phyloP scores from a whole-genome alignment of 352 stramenopile species.

The Aphanomyces euteiches region DNA sequence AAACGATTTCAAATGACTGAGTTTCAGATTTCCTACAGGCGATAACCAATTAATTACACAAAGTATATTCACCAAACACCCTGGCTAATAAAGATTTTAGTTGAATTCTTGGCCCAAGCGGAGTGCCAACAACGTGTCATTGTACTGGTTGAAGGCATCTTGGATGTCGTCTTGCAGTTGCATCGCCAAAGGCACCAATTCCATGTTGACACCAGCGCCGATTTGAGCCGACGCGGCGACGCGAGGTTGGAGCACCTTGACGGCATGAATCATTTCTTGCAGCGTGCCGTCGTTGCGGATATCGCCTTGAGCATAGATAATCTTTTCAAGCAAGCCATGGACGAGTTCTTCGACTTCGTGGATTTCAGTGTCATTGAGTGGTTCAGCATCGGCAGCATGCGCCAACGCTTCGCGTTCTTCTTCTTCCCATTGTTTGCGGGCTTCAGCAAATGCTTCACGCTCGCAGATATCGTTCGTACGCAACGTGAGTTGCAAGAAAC shows the following conservation, averaged over 20 bases:
- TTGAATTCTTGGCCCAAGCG: constrained; percentile 80
- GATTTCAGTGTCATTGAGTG: constrained; percentile 81
- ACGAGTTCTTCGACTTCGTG: constrained; percentile 87
- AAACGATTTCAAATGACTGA: too few species aligned
- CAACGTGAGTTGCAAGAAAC: constrained; percentile 85
- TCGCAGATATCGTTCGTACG: constrained; percentile 85
- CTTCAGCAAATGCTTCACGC: constrained; percentile 82
- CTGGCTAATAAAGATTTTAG: constrained; percentile 35
- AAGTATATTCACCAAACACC: background rate
- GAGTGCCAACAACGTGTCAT: constrained; percentile 82
- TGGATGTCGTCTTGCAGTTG: constrained; percentile 89
- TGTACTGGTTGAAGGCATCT: constrained; percentile 89
- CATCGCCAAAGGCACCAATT: constrained; percentile 84
- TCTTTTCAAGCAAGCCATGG: constrained; percentile 84
- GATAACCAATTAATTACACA: background rate
- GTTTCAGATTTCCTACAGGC: too few species aligned
- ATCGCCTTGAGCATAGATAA: constrained; percentile 83
- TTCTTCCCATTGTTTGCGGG: constrained; percentile 83
- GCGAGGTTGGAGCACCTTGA: constrained; percentile 82
- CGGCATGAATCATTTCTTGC: constrained; percentile 87
- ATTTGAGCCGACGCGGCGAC: constrained; percentile 83
- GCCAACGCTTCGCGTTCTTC: constrained; percentile 83
- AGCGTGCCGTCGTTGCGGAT: constrained; percentile 84
- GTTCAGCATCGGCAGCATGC: constrained; percentile 78
- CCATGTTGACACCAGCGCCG: constrained; percentile 81